These are phyloP conservation scores for Fusarium buxicola DNA, from an alignment of 2,329 filamentous ascomycete genomes.

Conservation along the genomic window DNA sequence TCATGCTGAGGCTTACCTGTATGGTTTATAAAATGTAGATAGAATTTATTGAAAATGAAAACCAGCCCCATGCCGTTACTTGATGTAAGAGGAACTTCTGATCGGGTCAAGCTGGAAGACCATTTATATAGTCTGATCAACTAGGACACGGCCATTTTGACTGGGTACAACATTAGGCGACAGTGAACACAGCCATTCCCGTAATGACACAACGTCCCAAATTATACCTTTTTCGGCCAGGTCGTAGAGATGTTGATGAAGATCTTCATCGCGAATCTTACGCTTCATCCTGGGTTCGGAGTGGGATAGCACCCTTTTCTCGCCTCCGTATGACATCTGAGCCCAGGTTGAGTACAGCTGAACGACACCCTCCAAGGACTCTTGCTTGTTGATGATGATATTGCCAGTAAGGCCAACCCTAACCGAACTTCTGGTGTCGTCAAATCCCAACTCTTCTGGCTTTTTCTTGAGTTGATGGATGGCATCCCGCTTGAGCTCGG, in stretches of 20 bases:
- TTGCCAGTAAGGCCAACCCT: no score
- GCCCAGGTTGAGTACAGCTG: slow-evolving; percentile 11
- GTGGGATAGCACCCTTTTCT: background rate
- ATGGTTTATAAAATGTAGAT: no score
- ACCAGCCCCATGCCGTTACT: no score
- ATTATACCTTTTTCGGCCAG: slow-evolving; percentile 12
- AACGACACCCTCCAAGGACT: slow-evolving; percentile 6
- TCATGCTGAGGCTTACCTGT: no score
- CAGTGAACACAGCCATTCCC: slow-evolving; percentile 6
- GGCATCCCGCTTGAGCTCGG: slow-evolving; percentile 3
- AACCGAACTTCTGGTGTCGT: background rate
- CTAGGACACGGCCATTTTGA: background rate
- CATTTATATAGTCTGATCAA: no score
- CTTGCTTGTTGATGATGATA: background rate
- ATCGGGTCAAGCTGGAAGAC: no score
- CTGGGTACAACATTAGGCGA: slow-evolving; percentile 5
- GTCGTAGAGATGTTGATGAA: slow-evolving; percentile 7
- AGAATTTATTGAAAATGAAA: no score
- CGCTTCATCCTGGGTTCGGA: background rate
- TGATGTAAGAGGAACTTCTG: no score
- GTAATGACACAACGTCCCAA: slow-evolving; percentile 15
- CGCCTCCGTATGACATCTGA: slow-evolving; percentile 4
- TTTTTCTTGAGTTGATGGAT: background rate
- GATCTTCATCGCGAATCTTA: background rate
- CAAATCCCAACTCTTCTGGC: background rate